A percentile compares a stretch with the other conserved stretches of the same genome.
Conservation (phyloP, 2,329 filamentous ascomycete species). For the Aspergillus caelatus region DNA sequence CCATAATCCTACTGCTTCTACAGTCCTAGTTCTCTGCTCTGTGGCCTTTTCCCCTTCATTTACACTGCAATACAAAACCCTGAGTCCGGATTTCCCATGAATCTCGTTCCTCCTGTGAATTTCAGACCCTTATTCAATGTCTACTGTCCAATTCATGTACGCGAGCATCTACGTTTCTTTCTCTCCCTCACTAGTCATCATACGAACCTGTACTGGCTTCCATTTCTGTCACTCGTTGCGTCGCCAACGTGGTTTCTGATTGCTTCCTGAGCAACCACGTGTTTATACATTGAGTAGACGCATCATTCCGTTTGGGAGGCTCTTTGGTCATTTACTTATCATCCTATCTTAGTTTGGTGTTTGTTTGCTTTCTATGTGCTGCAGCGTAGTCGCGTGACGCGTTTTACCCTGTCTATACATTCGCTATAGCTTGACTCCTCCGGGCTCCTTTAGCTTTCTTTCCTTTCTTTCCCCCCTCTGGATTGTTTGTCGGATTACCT, state of each 20-base stretch:
- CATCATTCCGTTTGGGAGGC: slow-evolving; percentile 36
- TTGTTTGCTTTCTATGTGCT: slow-evolving; percentile 11
- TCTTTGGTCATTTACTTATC: slow-evolving; percentile 27
- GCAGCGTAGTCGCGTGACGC: slow-evolving; percentile 21
- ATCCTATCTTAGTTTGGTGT: slow-evolving; percentile 8
- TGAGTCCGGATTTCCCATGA: slow-evolving; percentile 12
- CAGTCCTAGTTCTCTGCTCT: neutral
- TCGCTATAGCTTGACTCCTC: slow-evolving; percentile 17
- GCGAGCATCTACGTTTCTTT: slow-evolving; percentile 10
- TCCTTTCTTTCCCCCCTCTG: neutral
- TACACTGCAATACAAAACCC: neutral
- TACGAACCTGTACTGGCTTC: slow-evolving; percentile 9
- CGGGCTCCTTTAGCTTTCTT: neutral
- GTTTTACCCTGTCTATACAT: slow-evolving; percentile 7
- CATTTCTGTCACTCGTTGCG: slow-evolving; percentile 18
- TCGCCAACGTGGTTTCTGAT: slow-evolving; percentile 19
- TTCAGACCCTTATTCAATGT: slow-evolving; percentile 27
- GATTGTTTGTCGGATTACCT: slow-evolving; percentile 10
- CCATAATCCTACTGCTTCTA: slow-evolving; percentile 11
- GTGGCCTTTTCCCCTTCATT: neutral
- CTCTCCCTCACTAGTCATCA: slow-evolving; percentile 18
- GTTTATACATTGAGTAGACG: slow-evolving; percentile 29
- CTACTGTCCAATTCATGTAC: slow-evolving; percentile 24
- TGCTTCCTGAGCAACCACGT: slow-evolving; percentile 26
- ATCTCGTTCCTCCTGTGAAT: slow-evolving; percentile 8